Evolutionary conservation across 2,329 filamentous ascomycete genomes (phyloP).

Genomic region (Biscogniauxia mediterranea): DNA sequence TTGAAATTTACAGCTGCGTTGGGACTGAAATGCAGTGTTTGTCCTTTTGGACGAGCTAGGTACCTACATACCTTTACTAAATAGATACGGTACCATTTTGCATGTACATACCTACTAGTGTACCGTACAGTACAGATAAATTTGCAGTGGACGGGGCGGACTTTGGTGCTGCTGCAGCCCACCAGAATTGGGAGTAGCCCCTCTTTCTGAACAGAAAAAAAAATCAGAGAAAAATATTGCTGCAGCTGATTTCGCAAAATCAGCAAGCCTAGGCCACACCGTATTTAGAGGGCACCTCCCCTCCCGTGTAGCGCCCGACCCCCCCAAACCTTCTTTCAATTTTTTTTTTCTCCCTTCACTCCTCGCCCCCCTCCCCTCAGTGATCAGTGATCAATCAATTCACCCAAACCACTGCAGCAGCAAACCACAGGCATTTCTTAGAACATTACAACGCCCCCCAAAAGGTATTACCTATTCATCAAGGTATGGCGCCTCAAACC

Average conservation of each 20-base stretch:
- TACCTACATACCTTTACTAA: not conserved
- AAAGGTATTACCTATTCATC: not conserved
- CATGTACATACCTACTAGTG: not conserved
- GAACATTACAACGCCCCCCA: not conserved
- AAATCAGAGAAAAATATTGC: conserved; percentile 3
- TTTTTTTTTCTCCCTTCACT: conserved; percentile 21
- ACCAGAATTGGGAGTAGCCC: conserved; percentile 1
- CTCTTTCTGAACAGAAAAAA: not conserved
- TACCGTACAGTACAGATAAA: not conserved
- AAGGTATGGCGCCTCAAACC: not conserved
- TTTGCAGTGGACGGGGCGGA: not conserved
- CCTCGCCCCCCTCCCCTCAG: conserved; percentile 17
- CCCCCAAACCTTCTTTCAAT: conserved; percentile 19
- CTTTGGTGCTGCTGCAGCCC: conserved; percentile 1
- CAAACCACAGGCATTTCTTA: not conserved
- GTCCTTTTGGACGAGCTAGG: not conserved
- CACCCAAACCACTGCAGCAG: not conserved
- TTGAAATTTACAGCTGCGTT: not conserved
- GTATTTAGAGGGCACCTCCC: conserved; percentile 32
- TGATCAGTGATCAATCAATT: conserved; percentile 6
- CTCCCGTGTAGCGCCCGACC: conserved; percentile 23
- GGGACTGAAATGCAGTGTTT: not conserved
- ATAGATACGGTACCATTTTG: not conserved
- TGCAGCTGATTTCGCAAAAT: conserved; percentile 22
- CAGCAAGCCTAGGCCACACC: conserved; percentile 23